A percentile compares a stretch with the other conserved stretches of the same genome.
phyloP scores from a whole-genome alignment of 768 basidiomycete species.

The Melanogaster broomeanus region DNA sequence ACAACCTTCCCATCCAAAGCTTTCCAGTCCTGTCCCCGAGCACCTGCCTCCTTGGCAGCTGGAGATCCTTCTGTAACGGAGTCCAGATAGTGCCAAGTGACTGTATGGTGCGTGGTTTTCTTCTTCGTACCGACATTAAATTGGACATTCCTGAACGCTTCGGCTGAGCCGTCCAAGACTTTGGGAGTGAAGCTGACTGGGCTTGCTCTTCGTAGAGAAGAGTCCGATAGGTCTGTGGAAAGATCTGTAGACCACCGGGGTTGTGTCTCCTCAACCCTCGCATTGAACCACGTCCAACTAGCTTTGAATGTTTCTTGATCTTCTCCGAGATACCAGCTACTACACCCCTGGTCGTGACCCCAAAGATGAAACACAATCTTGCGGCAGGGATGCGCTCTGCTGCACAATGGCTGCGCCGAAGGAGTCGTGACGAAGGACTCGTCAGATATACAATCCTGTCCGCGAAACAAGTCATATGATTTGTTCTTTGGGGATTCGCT shows the following conservation, averaged over 20 bases:
- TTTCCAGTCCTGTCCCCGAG: conserved; percentile 3
- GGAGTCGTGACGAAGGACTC: not conserved
- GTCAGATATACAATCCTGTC: no score
- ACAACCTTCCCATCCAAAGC: conserved; percentile 4
- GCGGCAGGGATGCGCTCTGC: not conserved
- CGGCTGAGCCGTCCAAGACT: not conserved
- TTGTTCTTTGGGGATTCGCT: no score
- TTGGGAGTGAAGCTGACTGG: not conserved
- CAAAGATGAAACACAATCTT: conserved; percentile 7
- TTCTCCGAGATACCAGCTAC: not conserved
- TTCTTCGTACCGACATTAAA: not conserved
- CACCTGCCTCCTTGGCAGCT: not conserved
- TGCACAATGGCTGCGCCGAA: not conserved
- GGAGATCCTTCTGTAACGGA: not conserved
- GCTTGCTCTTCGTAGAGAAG: not conserved
- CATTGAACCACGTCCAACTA: not conserved
- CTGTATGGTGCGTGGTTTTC: not conserved
- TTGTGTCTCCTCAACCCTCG: not conserved
- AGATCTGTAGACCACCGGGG: not conserved
- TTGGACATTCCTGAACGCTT: not conserved
- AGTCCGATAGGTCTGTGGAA: not conserved
- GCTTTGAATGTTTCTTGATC: not conserved
- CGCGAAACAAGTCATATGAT: no score
- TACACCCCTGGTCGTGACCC: not conserved
- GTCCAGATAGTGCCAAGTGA: conserved; percentile 1